These are phyloP conservation scores for Rhodotorula sp. DNA, from an alignment of 1,284 basidiomycete species.

Conservation along the genomic window DNA sequence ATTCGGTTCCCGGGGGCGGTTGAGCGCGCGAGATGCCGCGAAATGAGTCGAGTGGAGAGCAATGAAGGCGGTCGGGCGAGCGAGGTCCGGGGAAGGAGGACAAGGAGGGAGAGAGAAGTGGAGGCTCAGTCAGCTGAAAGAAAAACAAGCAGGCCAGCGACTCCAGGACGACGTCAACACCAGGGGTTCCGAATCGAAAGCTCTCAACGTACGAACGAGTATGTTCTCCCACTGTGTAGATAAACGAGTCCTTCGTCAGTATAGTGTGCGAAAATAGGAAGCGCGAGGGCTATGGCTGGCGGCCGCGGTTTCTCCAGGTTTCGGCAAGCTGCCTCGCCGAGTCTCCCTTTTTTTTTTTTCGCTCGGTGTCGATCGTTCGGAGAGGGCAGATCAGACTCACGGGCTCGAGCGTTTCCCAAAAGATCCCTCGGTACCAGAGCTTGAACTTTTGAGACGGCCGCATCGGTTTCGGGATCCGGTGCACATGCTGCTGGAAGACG, in stretches of 20 bases:
- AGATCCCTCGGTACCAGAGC: not conserved
- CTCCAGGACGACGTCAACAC: not conserved
- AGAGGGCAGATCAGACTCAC: not conserved
- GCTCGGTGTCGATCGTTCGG: not conserved
- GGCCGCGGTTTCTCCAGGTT: too few relatives aligned
- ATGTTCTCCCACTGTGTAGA: not conserved
- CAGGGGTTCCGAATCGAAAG: not conserved
- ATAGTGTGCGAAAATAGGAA: too few relatives aligned
- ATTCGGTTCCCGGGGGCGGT: not conserved
- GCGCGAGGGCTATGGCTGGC: too few relatives aligned
- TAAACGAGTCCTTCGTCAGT: not conserved
- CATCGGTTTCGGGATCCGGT: not conserved
- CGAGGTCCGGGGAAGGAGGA: not conserved
- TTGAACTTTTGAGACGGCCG: not conserved
- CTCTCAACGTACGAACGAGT: not conserved
- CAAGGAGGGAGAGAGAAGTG: not conserved
- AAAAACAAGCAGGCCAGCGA: not conserved
- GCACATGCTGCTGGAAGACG: constrained; percentile 10
- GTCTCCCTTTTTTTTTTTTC: too few relatives aligned
- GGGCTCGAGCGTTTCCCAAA: constrained; percentile 2
- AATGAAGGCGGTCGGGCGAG: not conserved
- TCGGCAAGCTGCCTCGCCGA: too few relatives aligned
- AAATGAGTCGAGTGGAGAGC: not conserved
- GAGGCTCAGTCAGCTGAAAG: not conserved
- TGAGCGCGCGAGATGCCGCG: not conserved